Percentiles rank a stretch among this genome's conserved stretches.
Evolutionary conservation across 352 stramenopile species (phyloP).

Genomic region (Phytophthora brassicae): DNA sequence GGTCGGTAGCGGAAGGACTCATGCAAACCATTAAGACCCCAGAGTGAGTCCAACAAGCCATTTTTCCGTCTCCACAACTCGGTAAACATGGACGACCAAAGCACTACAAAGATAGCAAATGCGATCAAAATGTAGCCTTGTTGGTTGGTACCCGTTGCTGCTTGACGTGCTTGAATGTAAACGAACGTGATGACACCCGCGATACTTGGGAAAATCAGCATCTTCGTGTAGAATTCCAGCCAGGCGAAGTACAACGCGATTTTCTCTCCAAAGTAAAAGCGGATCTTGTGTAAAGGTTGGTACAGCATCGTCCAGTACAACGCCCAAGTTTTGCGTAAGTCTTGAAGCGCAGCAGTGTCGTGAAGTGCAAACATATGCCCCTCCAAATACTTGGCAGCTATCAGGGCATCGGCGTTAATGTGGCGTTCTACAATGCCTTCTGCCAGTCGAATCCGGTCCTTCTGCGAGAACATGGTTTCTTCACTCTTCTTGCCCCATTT

Average conservation of each 20-base stretch:
- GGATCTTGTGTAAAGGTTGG: constrained; percentile 88
- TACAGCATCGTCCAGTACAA: constrained; percentile 73
- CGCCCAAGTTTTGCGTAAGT: constrained; percentile 79
- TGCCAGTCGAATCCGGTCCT: constrained; percentile 77
- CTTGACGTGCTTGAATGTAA: constrained; percentile 49
- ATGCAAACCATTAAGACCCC: constrained; percentile 83
- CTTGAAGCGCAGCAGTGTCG: constrained; percentile 62
- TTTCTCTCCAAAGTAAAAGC: constrained; percentile 91
- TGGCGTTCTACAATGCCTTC: constrained; percentile 73
- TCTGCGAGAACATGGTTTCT: constrained; percentile 79
- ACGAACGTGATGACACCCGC: constrained; percentile 78
- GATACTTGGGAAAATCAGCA: constrained; percentile 82
- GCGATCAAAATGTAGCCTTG: constrained; percentile 74
- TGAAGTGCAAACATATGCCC: constrained; percentile 89
- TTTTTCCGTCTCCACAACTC: constrained; percentile 91
- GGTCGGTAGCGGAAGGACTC: constrained; percentile 71
- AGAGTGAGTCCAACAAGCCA: constrained; percentile 78
- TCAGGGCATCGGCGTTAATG: constrained; percentile 72
- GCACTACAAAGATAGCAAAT: constrained; percentile 82
- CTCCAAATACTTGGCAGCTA: constrained; percentile 52
- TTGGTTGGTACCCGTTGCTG: constrained; percentile 43
- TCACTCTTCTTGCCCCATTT: constrained; percentile 69
- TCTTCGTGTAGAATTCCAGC: constrained; percentile 93
- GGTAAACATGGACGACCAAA: constrained; percentile 88
- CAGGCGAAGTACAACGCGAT: constrained; percentile 92